Conservation (phyloP, 371 early-diverging fungal species). For the Mucor saturninus region DNA sequence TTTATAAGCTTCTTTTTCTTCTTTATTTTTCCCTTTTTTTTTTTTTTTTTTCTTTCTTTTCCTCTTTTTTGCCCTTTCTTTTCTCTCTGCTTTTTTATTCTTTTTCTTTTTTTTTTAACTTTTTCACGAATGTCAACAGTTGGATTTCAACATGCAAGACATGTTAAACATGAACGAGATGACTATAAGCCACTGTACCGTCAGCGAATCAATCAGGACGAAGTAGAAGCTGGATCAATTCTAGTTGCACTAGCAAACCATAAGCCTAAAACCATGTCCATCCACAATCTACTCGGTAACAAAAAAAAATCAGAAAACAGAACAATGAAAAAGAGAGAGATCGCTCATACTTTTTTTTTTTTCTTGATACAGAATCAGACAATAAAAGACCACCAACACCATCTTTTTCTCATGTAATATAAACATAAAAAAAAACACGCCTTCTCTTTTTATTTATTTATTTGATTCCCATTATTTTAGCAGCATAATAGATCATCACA, state of each 20-base stretch:
- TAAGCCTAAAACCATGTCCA: slow-evolving; percentile 37
- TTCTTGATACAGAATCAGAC: slow-evolving; percentile 3
- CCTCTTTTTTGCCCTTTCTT: background rate
- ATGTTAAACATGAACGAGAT: no score
- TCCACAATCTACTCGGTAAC: slow-evolving; percentile 42
- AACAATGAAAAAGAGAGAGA: background rate
- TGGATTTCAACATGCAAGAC: background rate
- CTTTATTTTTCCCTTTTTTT: background rate
- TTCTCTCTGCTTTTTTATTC: background rate
- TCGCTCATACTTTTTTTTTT: background rate
- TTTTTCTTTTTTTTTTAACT: background rate
- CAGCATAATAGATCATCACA: background rate
- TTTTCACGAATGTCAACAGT: background rate
- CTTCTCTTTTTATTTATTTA: no score
- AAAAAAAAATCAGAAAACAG: background rate
- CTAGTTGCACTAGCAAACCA: slow-evolving; percentile 43
- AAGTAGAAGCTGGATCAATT: slow-evolving; percentile 49
- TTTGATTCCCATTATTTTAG: no score
- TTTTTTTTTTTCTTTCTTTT: background rate
- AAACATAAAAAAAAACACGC: background rate
- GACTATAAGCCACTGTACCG: background rate
- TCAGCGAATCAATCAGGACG: slow-evolving; percentile 18
- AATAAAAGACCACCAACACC: background rate
- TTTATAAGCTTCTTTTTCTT: background rate
- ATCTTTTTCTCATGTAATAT: background rate